phyloP scores from a whole-genome alignment of 176 grass and related monocot genomes.

The Bothriochloa decipiens region DNA sequence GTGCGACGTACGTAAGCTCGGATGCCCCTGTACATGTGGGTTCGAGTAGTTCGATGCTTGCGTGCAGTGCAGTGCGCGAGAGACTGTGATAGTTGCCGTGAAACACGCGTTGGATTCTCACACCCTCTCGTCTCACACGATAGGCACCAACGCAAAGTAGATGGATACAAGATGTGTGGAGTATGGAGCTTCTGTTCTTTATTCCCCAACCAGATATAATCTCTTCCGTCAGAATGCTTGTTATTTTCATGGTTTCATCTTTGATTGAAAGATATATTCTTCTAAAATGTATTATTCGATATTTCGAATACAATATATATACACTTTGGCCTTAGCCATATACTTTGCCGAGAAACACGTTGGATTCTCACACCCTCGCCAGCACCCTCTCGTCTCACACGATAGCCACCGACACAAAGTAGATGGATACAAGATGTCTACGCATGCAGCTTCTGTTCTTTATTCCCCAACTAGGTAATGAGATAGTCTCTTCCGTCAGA shows the following conservation, averaged over 20 bases:
- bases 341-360: too few relatives aligned
- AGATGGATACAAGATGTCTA: background rate
- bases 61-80: background rate
- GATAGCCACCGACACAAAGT: background rate
- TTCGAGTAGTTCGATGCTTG: background rate
- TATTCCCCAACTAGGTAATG: background rate
- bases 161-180: background rate
- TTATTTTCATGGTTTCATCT: too few relatives aligned
- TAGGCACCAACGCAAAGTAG: background rate
- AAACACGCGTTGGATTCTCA: background rate
- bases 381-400: background rate
- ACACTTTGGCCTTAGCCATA: too few relatives aligned
- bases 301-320: too few relatives aligned
- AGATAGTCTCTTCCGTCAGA: background rate
- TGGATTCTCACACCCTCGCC: too few relatives aligned
- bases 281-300: too few relatives aligned
- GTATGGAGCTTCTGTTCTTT: too few relatives aligned
- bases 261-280: too few relatives aligned
- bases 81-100: background rate
- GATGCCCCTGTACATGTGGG: background rate
- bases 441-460: background rate
- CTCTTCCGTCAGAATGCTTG: too few relatives aligned
- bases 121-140: background rate
- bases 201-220: too few relatives aligned
- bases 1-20: background rate